Percentiles rank a stretch among this genome's conserved stretches.
phyloP scores from a whole-genome alignment of 306 rosid species.

The Casuarina glauca region DNA sequence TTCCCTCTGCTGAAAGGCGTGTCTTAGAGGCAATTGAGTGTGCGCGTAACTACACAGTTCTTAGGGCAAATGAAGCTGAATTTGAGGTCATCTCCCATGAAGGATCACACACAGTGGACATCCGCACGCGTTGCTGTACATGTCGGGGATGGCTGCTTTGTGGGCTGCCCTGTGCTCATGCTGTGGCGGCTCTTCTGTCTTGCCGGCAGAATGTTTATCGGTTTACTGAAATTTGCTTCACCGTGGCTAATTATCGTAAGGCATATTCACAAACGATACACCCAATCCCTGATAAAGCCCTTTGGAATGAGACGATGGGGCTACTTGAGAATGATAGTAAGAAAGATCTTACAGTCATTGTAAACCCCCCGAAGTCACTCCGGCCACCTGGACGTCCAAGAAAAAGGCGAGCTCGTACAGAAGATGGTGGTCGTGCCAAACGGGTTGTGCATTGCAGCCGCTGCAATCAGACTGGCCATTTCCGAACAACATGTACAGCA shows the following conservation, averaged over 20 bases:
- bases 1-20: conserved; percentile 45
- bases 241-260: conserved; percentile 51
- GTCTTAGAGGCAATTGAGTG: conserved; percentile 44
- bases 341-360: conserved; percentile 23
- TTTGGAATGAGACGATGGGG: conserved; percentile 40
- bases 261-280: conserved; percentile 55
- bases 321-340: conserved; percentile 17
- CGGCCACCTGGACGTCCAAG: conserved; percentile 52
- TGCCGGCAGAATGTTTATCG: conserved; percentile 58
- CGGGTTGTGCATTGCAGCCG: conserved; percentile 62
- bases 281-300: conserved; percentile 54
- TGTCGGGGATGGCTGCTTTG: conserved; percentile 56
- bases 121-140: conserved; percentile 46
- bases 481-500: conserved; percentile 57
- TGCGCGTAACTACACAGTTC: conserved; percentile 37
- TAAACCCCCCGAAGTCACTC: conserved; percentile 54
- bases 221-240: conserved; percentile 55
- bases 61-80: conserved; percentile 44
- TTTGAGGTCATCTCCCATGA: conserved; percentile 44
- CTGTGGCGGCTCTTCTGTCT: conserved; percentile 52
- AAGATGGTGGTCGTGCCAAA: conserved; percentile 45
- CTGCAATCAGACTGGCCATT: conserved; percentile 58
- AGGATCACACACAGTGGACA: conserved; percentile 47
- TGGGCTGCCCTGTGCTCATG: conserved; percentile 60
- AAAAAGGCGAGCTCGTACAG: conserved; percentile 40